Percentiles rank a stretch among this genome's conserved stretches.
phyloP scores from a whole-genome alignment of 768 basidiomycete genomes.

The Lactarius sp. region DNA sequence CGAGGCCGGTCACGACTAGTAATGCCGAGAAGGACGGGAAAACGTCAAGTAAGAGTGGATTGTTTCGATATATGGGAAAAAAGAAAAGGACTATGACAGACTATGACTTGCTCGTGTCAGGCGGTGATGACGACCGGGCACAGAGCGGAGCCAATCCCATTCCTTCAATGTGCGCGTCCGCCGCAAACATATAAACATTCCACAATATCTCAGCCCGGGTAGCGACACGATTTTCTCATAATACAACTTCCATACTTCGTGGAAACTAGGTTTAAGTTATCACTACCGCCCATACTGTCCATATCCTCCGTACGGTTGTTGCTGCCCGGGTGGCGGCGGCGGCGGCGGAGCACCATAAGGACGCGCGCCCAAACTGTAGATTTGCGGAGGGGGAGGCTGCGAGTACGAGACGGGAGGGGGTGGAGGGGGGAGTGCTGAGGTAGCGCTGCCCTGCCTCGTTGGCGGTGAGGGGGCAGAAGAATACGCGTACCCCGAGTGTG shows the following conservation, averaged over 20 bases:
- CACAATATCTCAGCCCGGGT: background rate
- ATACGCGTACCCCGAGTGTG: conserved; percentile 10
- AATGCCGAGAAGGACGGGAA: conserved; percentile 2
- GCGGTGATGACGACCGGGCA: conserved; percentile 4
- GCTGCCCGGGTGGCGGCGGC: conserved; percentile 30
- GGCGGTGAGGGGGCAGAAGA: conserved; percentile 8
- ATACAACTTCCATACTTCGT: conserved; percentile 8
- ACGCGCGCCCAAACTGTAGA: conserved; percentile 11
- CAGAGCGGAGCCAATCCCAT: background rate
- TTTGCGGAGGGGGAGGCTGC: conserved; percentile 27
- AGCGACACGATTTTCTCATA: conserved; percentile 9
- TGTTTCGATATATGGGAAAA: background rate
- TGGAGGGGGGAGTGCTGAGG: conserved; percentile 30
- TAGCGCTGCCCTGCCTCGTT: conserved; percentile 20
- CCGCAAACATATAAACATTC: conserved; percentile 9
- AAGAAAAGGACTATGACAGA: background rate
- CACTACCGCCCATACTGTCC: conserved; percentile 33
- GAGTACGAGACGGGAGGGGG: conserved; percentile 30
- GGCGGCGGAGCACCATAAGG: conserved; percentile 16
- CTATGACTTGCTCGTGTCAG: background rate
- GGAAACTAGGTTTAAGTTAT: background rate
- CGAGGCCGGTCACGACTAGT: too few species aligned
- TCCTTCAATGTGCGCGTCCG: background rate
- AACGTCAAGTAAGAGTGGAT: background rate
- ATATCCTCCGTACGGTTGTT: conserved; percentile 32